Percentiles rank a stretch among this genome's conserved stretches.
These are phyloP conservation scores for Kodamaea alishanica DNA, from an alignment of 1,139 yeast species.

Conservation along the genomic window DNA sequence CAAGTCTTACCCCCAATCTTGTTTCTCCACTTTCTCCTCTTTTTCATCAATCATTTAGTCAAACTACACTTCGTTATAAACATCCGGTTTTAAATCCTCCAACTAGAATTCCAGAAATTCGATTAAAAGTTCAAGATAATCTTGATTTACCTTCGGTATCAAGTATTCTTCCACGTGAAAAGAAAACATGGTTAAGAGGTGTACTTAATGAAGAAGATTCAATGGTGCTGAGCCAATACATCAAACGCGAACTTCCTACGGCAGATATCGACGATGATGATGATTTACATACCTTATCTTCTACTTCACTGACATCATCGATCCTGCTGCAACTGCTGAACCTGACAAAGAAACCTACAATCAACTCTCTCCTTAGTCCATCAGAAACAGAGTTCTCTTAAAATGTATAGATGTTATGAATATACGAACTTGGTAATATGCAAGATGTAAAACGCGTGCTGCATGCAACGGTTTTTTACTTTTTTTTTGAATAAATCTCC, in stretches of 20 bases:
- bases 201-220: constrained; percentile 8
- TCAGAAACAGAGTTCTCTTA: too few relatives aligned
- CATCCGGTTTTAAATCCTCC: constrained; percentile 1
- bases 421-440: too few relatives aligned
- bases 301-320: too few relatives aligned
- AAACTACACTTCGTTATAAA: constrained; percentile 14
- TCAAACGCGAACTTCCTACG: too few relatives aligned
- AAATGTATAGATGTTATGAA: too few relatives aligned
- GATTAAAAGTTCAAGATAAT: not conserved
- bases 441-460: too few relatives aligned
- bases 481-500: too few relatives aligned
- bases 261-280: too few relatives aligned
- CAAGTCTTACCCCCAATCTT: constrained; percentile 26
- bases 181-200: constrained; percentile 13
- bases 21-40: constrained; percentile 43
- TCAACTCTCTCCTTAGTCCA: constrained; percentile 33
- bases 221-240: too few relatives aligned
- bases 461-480: too few relatives aligned
- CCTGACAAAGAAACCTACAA: constrained; percentile 33
- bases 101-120: not conserved
- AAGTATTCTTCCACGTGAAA: constrained; percentile 8
- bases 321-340: not conserved
- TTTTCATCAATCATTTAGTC: constrained; percentile 38
- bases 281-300: too few relatives aligned
- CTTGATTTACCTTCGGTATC: constrained; percentile 11